These are phyloP conservation scores for Mucor piriformis DNA, from an alignment of 371 early-diverging fungal species.

Conservation along the genomic window DNA sequence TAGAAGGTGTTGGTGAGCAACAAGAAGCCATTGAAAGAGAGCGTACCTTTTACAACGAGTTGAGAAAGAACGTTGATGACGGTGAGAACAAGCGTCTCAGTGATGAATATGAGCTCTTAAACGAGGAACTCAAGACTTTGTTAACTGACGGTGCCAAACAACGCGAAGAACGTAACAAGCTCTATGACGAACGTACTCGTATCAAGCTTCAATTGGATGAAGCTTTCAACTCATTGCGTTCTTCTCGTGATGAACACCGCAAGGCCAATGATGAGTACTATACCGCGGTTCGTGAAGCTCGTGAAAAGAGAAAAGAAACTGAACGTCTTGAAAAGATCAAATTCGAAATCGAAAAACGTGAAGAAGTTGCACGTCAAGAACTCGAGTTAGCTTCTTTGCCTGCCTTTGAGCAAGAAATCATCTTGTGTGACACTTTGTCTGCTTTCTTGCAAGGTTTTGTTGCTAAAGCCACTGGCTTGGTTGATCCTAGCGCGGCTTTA, in stretches of 20 bases:
- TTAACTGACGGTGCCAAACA: slow-evolving; percentile 61
- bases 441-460: slow-evolving; percentile 63
- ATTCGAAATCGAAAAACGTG: slow-evolving; percentile 62
- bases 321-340: slow-evolving; percentile 68
- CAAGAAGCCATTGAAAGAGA: slow-evolving; percentile 77
- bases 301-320: slow-evolving; percentile 67
- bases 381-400: slow-evolving; percentile 87
- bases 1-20: slow-evolving; percentile 69
- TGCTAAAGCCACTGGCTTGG: slow-evolving; percentile 15
- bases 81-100: slow-evolving; percentile 64
- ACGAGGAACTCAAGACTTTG: slow-evolving; percentile 70
- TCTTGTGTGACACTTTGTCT: slow-evolving; percentile 77
- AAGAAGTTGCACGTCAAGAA: slow-evolving; percentile 70
- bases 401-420: slow-evolving; percentile 87
- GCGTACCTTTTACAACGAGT: slow-evolving; percentile 62
- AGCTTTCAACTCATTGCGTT: slow-evolving; percentile 67
- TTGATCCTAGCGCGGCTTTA: slow-evolving; percentile 30
- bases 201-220: slow-evolving; percentile 75
- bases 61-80: slow-evolving; percentile 71
- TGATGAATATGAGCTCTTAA: slow-evolving; percentile 66
- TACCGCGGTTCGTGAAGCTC: slow-evolving; percentile 74
- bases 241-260: slow-evolving; percentile 73
- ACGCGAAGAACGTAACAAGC: slow-evolving; percentile 65
- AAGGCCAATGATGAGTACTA: slow-evolving; percentile 78
- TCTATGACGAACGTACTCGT: slow-evolving; percentile 77